Evolutionary conservation across 306 rosid genomes (phyloP).

Genomic region (Cucurbita ficifolia): DNA sequence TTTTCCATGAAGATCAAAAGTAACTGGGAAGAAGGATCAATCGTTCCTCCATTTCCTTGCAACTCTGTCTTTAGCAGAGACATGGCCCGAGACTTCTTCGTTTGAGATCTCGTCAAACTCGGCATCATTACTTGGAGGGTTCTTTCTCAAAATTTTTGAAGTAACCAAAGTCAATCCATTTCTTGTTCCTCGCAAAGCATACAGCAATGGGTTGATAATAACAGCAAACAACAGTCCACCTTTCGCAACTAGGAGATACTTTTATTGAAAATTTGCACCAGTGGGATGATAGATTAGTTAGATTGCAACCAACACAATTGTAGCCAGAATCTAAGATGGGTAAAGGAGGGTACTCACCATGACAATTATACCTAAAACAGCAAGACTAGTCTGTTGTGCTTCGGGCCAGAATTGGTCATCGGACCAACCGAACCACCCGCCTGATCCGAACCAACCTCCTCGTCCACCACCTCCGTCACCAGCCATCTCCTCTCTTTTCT

Average conservation of each 20-base stretch:
- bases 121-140: conserved; percentile 16
- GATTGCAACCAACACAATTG: neutral
- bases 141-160: conserved; percentile 33
- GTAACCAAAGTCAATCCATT: conserved; percentile 43
- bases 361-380: conserved; percentile 51
- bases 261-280: conserved; percentile 7
- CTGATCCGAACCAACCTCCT: conserved; percentile 93
- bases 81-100: conserved; percentile 28
- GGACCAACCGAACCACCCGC: conserved; percentile 54
- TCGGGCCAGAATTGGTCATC: conserved; percentile 90
- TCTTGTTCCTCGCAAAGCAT: conserved; percentile 70
- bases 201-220: conserved; percentile 62
- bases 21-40: conserved; percentile 16
- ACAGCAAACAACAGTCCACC: conserved; percentile 75
- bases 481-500: conserved; percentile 69
- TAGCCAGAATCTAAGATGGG: neutral
- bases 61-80: conserved; percentile 75
- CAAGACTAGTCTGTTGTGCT: conserved; percentile 58
- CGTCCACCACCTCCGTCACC: conserved; percentile 63
- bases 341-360: conserved; percentile 37
- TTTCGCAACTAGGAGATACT: conserved; percentile 71
- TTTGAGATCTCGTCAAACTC: conserved; percentile 19
- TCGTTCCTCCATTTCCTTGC: conserved; percentile 63
- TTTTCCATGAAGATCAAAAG: conserved; percentile 9
- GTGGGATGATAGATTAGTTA: neutral